A percentile compares a stretch with the other conserved stretches of the same genome.
phyloP scores from a whole-genome alignment of 2,329 filamentous ascomycete genomes.

The Colletotrichum cordylinicola region DNA sequence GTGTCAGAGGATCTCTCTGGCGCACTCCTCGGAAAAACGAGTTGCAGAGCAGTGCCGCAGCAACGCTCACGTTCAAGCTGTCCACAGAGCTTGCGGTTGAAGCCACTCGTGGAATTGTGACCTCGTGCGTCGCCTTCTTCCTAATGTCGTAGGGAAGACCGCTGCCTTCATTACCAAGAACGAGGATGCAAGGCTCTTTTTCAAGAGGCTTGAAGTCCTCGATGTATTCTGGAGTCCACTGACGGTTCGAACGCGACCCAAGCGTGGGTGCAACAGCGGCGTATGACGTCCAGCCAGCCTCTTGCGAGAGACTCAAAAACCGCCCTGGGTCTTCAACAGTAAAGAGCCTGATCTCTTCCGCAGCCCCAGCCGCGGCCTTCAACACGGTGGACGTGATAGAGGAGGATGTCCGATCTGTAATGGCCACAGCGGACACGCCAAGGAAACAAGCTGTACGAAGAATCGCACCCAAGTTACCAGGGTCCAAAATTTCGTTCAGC shows the following conservation, averaged over 20 bases:
- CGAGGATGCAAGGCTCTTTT: constrained; percentile 73
- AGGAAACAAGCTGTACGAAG: constrained; percentile 89
- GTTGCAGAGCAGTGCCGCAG: constrained; percentile 77
- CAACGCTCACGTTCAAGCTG: constrained; percentile 93
- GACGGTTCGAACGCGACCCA: constrained; percentile 35
- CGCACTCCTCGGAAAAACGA: constrained; percentile 62
- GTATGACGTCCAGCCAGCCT: constrained; percentile 82
- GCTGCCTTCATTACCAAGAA: constrained; percentile 83
- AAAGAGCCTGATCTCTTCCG: constrained; percentile 80
- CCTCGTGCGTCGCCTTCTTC: constrained; percentile 67
- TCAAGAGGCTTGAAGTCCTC: constrained; percentile 58
- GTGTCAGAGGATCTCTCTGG: constrained; percentile 28
- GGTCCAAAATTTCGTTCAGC: constrained; percentile 80
- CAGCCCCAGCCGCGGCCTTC: constrained; percentile 88
- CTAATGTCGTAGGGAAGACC: constrained; percentile 72
- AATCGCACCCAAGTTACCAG: constrained; percentile 89
- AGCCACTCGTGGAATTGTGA: constrained; percentile 68
- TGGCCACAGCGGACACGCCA: constrained; percentile 83
- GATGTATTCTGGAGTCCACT: constrained; percentile 55
- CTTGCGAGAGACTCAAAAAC: constrained; percentile 73
- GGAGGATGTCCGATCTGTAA: constrained; percentile 77
- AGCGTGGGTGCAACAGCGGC: constrained; percentile 67
- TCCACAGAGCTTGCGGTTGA: constrained; percentile 68
- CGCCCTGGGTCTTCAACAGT: constrained; percentile 68
- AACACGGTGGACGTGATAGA: constrained; percentile 78